phyloP scores from a whole-genome alignment of 148 eudicot species.

The Fagopyrum homotropicum region DNA sequence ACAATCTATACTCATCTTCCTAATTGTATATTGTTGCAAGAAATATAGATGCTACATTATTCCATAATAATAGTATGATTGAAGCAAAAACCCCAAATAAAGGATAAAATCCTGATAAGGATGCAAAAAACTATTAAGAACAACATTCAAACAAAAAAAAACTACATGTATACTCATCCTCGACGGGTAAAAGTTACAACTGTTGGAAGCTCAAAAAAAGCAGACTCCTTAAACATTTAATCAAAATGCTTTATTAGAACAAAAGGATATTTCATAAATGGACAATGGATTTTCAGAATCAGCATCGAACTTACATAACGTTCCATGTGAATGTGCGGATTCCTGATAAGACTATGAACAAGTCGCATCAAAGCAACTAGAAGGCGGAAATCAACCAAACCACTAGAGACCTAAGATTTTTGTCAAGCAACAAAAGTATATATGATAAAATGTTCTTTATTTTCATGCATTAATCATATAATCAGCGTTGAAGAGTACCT shows the following conservation, averaged over 20 bases:
- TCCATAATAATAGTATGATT: background rate
- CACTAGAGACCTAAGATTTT: conserved; percentile 57
- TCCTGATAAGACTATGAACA: conserved; percentile 63
- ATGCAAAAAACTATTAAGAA: background rate
- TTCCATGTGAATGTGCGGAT: conserved; percentile 69
- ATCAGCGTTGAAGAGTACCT: conserved; percentile 30
- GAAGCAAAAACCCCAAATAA: background rate
- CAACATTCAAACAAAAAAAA: background rate
- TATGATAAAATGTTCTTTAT: background rate
- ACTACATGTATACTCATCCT: background rate
- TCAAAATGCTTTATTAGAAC: background rate
- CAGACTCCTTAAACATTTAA: background rate
- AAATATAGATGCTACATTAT: background rate
- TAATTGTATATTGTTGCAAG: background rate
- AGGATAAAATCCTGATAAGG: background rate
- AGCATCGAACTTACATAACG: conserved; percentile 48
- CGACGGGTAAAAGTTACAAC: background rate
- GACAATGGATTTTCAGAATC: background rate
- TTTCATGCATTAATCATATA: conserved; percentile 2
- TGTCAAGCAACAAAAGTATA: conserved; percentile 1
- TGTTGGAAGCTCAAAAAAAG: background rate
- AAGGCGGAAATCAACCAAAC: conserved; percentile 50
- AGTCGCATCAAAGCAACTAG: conserved; percentile 75
- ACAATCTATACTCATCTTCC: background rate
- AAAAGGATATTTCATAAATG: background rate